Conservation (phyloP, 1,284 basidiomycete genomes). For the Pisolithus thermaeus region DNA sequence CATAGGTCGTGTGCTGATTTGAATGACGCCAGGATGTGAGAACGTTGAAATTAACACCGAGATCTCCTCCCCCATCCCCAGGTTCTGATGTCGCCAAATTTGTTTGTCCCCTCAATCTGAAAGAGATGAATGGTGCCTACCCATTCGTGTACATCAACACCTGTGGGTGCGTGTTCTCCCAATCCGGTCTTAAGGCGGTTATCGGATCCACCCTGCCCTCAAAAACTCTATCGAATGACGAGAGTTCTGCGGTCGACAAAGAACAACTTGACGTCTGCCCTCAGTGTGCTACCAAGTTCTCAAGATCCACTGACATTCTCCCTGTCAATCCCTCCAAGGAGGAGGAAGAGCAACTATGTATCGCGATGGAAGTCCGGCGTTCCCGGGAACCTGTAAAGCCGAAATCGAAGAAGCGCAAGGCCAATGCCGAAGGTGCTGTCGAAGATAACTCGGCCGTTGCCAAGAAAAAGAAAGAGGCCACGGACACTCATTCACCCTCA, state of each 20-base stretch:
- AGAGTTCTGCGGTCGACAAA: constrained; percentile 16
- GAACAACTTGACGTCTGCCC: constrained; percentile 58
- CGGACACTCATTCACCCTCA: constrained; percentile 17
- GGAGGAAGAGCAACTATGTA: constrained; percentile 50
- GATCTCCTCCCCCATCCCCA: constrained; percentile 44
- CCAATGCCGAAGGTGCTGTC: constrained; percentile 25
- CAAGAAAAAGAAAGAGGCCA: constrained; percentile 41
- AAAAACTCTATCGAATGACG: constrained; percentile 18
- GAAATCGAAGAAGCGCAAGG: constrained; percentile 70
- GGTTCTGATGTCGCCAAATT: constrained; percentile 55
- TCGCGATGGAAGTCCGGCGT: constrained; percentile 49
- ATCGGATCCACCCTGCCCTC: constrained; percentile 30
- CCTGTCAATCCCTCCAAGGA: constrained; percentile 58
- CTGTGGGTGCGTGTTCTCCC: constrained; percentile 87
- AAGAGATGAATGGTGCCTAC: constrained; percentile 89
- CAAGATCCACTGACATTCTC: constrained; percentile 46
- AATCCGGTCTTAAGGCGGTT: constrained; percentile 67
- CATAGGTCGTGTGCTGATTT: neutral
- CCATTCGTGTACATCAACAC: constrained; percentile 83
- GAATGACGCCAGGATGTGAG: constrained; percentile 64
- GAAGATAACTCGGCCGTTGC: constrained; percentile 25
- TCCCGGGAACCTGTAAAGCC: constrained; percentile 46
- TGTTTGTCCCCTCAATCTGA: constrained; percentile 83
- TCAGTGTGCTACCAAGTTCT: constrained; percentile 67
- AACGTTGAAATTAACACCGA: constrained; percentile 72